Evolutionary conservation across 139 green algal genomes (phyloP), one percentile per base, ranked within the genome.

Genomic region (Chlamydomonas schloesseri): DNA sequence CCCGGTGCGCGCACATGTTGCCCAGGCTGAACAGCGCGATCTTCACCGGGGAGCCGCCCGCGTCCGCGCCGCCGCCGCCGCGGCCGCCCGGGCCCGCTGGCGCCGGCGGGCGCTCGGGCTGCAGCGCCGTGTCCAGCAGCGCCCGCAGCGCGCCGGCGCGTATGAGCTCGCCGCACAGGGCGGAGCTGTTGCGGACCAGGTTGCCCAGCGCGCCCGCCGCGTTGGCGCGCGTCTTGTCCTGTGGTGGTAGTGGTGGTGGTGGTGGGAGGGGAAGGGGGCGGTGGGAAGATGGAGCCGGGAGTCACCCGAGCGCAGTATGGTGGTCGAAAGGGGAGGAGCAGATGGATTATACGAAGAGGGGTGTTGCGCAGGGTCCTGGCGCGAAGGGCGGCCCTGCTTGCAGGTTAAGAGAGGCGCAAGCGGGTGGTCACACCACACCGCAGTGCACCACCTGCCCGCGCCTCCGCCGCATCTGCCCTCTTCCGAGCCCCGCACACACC

Each of bases 121-220:
- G 46, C 3, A 78, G 55, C 18, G 88, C 86, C 18, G 79, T 90
- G 60, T 93, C 79, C 34, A 97, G 86, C 84, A 97, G 89, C 31
- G 92, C 93, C 58, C 92, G 77, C 53, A 97, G 83, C 6, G 95
- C 94, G 0, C 90, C 91, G 0, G 91, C 92, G 47, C 82, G 28
- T 55, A 99, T 89, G 50, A 99, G 84, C 60, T 97, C 93, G 0
- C 80, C 72, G 83, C 95, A 97, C 20, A 99, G 91, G 50, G 82
- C 26, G 29, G 58, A 70, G 36, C 82, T 93, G 91, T 99, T 99
- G 72, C 97, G 93, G 20, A 90, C 95, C 6, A 99, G 93, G 93
- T 99, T 99, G 72, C 97, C 97, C 31, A 99, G 92, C 6, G 97
- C 97, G 2, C 97, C 97, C 0, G 97, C 97, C 0, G 97, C 97